phyloP scores from a whole-genome alignment of 257 asterid species.

The Paulownia fortunei region DNA sequence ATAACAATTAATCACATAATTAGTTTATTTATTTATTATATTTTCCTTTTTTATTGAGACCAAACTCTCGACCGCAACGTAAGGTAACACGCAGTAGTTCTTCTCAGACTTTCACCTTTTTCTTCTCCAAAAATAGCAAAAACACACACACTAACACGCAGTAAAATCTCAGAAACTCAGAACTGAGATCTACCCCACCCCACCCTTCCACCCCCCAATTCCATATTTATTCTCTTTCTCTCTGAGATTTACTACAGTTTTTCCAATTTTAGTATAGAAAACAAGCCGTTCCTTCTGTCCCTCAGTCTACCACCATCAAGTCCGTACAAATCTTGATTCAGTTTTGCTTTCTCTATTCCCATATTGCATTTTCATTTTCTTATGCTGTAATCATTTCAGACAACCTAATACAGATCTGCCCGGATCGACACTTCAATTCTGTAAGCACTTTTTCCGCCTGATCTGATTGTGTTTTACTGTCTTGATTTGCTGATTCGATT shows the following conservation, averaged over 20 bases:
- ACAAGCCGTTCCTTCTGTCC: background rate
- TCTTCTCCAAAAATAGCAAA: constrained; percentile 12
- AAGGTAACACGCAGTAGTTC: constrained; percentile 11
- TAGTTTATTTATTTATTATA: background rate
- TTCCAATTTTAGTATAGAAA: constrained; percentile 7
- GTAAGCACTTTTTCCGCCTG: constrained; percentile 25
- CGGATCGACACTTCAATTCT: constrained; percentile 17
- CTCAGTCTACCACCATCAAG: background rate
- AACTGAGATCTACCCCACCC: constrained; percentile 30
- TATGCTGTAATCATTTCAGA: constrained; percentile 4
- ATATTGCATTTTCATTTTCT: background rate
- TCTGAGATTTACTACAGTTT: background rate
- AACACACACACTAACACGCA: background rate
- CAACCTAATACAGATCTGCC: constrained; percentile 32
- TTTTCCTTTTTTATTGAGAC: background rate
- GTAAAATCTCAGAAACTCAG: constrained; percentile 25
- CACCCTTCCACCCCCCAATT: background rate
- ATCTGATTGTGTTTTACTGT: background rate
- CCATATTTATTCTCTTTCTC: background rate
- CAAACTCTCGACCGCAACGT: background rate
- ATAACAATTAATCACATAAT: too few species aligned
- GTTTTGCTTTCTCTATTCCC: background rate
- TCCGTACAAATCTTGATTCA: constrained; percentile 16
- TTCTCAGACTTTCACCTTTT: background rate
- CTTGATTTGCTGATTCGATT: constrained; percentile 13